Evolutionary conservation across 2,329 filamentous ascomycete genomes (phyloP).

Genomic region (Trichoderma afroharzianum): DNA sequence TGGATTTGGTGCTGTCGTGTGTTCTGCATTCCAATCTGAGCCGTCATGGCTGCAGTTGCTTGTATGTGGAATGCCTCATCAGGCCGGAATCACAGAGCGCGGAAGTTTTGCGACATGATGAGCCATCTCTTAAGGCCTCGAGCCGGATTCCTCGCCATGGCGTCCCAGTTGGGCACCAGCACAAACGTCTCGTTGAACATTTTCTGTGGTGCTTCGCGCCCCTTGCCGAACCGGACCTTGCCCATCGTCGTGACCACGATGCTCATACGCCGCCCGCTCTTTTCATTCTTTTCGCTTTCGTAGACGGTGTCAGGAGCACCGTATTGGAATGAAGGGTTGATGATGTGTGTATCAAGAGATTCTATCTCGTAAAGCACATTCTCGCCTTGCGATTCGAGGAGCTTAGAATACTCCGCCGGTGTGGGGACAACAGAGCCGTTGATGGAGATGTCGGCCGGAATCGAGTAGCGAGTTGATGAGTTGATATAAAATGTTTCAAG

Average conservation of each 20-base stretch:
- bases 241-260: constrained; percentile 73
- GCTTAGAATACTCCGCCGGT: constrained; percentile 61
- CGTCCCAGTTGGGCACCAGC: constrained; percentile 71
- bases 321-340: constrained; percentile 64
- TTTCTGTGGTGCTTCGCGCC: constrained; percentile 58
- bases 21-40: not conserved
- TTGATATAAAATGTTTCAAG: constrained; percentile 70
- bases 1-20: not conserved
- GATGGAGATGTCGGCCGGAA: constrained; percentile 69
- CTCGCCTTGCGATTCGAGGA: constrained; percentile 62
- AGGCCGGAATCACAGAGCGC: constrained; percentile 41
- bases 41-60: not conserved
- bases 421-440: constrained; percentile 68
- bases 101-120: constrained; percentile 70
- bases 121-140: constrained; percentile 58
- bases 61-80: not conserved
- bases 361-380: constrained; percentile 67
- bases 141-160: constrained; percentile 49
- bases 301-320: constrained; percentile 49
- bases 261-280: constrained; percentile 58
- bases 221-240: constrained; percentile 64
- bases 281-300: constrained; percentile 41
- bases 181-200: constrained; percentile 79
- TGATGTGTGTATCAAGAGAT: constrained; percentile 71
- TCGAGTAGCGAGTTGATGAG: constrained; percentile 48